A percentile compares a stretch with the other conserved stretches of the same genome.
These are phyloP conservation scores for Botrytis fragariae DNA, from an alignment of 2,329 filamentous ascomycete genomes.

Conservation along the genomic window DNA sequence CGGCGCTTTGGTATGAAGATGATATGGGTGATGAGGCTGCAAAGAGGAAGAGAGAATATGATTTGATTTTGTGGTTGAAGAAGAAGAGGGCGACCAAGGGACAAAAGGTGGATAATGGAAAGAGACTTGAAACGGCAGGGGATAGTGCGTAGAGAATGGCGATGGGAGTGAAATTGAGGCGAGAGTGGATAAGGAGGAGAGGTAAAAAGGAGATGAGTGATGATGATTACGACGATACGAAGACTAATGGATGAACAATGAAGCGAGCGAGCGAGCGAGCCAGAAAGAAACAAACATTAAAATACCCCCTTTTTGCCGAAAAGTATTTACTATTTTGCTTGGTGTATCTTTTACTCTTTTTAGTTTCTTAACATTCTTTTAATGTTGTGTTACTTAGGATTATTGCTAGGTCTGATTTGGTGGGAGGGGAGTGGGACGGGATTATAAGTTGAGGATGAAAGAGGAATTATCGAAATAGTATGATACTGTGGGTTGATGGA, in stretches of 20 bases:
- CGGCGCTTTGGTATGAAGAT: slow-evolving; percentile 61
- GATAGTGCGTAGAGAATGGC: slow-evolving; percentile 37
- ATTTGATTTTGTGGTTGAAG: slow-evolving; percentile 27
- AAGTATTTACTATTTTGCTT: not conserved
- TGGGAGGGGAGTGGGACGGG: not conserved
- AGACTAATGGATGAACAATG: not conserved
- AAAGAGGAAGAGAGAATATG: slow-evolving; percentile 22
- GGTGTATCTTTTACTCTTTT: not conserved
- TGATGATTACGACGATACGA: not conserved
- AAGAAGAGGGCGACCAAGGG: slow-evolving; percentile 7
- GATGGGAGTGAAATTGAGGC: not conserved
- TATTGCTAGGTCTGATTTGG: not conserved
- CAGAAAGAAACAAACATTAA: not conserved
- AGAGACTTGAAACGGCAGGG: slow-evolving; percentile 38
- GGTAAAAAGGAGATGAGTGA: not conserved
- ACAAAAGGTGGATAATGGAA: not conserved
- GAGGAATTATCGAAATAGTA: not conserved
- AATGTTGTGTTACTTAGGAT: not conserved
- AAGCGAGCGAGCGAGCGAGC: not conserved
- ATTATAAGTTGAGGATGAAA: not conserved
- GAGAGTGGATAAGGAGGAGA: not conserved
- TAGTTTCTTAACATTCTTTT: not conserved
- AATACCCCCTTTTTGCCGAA: not conserved
- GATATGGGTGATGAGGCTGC: slow-evolving; percentile 19
- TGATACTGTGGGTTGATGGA: not conserved